Evolutionary conservation across 176 grass and related monocot genomes (phyloP).

Genomic region (Aegilops sharonensis): DNA sequence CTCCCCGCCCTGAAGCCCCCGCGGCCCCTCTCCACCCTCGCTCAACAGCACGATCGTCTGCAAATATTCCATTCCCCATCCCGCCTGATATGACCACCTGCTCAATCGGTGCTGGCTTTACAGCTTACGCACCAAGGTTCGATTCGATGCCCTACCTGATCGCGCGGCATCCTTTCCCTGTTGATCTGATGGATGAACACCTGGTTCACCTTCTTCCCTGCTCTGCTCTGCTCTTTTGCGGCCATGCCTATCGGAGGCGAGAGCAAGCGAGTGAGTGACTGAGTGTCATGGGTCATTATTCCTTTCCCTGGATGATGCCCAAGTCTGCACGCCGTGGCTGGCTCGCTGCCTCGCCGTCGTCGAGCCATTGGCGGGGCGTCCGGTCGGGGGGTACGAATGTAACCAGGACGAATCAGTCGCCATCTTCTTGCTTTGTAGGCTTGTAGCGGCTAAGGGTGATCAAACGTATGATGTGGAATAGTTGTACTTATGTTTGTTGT

Average conservation of each 20-base stretch:
- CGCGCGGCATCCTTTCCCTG: neutral
- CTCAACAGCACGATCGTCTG: neutral
- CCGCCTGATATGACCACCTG: neutral
- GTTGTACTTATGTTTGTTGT: neutral
- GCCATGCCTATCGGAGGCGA: neutral
- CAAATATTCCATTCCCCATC: neutral
- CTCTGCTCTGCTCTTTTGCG: neutral
- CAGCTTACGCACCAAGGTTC: neutral
- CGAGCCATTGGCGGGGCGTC: neutral
- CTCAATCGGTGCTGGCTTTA: neutral
- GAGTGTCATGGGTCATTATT: neutral
- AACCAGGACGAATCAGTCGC: neutral
- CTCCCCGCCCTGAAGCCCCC: too few species aligned
- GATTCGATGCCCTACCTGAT: neutral
- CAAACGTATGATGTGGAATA: too few species aligned
- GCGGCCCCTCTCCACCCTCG: neutral
- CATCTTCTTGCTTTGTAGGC: neutral
- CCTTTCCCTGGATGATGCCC: neutral
- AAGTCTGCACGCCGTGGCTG: neutral
- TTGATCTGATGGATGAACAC: neutral
- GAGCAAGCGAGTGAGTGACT: neutral
- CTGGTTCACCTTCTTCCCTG: neutral
- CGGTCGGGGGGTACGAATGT: neutral
- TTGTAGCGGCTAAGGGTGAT: neutral
- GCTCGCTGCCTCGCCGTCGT: neutral